Percentiles rank a stretch among this genome's conserved stretches.
phyloP scores from a whole-genome alignment of 306 rosid species.

The Luffa acutangula region DNA sequence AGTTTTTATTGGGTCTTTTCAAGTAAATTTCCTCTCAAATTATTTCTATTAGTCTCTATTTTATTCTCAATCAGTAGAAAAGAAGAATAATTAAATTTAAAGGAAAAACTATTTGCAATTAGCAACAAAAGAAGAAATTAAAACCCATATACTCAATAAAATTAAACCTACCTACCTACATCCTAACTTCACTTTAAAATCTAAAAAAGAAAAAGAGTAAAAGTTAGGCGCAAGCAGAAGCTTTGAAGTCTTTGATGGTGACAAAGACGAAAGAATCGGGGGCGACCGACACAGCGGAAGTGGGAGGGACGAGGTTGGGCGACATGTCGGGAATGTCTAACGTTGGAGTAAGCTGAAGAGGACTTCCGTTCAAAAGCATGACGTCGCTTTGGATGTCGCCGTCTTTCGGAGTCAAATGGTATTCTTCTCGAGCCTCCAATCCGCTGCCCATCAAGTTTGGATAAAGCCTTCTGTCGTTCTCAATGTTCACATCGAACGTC shows the following conservation, averaged over 20 bases:
- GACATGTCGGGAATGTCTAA: constrained; percentile 35
- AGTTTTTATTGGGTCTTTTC: no score
- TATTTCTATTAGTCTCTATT: no score
- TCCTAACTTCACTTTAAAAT: not conserved
- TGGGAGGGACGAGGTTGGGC: constrained; percentile 26
- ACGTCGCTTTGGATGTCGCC: constrained; percentile 43
- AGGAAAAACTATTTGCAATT: no score
- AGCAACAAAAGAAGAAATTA: no score
- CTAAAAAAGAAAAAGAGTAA: not conserved
- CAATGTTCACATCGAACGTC: constrained; percentile 13
- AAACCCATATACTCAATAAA: no score
- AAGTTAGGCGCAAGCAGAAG: constrained; percentile 37
- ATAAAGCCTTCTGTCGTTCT: constrained; percentile 22
- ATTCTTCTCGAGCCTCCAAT: constrained; percentile 33
- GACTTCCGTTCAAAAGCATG: constrained; percentile 38
- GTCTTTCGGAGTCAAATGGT: constrained; percentile 49
- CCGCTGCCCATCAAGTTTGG: not conserved
- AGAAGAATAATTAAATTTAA: no score
- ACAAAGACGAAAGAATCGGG: constrained; percentile 40
- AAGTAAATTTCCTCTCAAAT: no score
- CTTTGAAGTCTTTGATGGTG: constrained; percentile 19
- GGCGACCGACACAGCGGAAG: constrained; percentile 21
- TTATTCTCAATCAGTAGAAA: no score
- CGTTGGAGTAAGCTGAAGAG: constrained; percentile 22
- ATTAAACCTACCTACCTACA: no score